Conservation (phyloP, 305 asterid species). For the Fraxinus velutina region DNA sequence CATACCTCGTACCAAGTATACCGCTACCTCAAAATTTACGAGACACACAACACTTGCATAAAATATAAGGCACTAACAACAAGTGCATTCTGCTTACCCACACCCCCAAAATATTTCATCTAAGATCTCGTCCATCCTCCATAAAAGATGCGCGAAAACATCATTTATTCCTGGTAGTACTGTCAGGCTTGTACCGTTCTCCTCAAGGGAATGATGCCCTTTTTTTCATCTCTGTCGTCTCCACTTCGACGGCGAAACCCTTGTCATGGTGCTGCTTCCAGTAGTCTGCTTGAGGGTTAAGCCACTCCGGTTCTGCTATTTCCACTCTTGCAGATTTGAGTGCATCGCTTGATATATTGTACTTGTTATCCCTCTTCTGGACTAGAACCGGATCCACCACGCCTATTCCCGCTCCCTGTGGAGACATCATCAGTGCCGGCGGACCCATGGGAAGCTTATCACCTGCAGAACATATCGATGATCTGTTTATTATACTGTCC, state of each 20-base stretch:
- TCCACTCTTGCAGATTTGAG: constrained; percentile 38
- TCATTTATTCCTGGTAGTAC: not conserved
- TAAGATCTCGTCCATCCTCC: not conserved
- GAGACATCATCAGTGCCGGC: constrained; percentile 79
- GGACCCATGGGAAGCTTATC: constrained; percentile 68
- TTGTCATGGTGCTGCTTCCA: constrained; percentile 69
- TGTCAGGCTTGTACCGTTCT: not conserved
- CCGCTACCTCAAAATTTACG: not conserved
- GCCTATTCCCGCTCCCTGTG: constrained; percentile 57
- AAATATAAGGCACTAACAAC: not conserved
- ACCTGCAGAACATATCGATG: constrained; percentile 28
- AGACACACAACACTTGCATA: not conserved
- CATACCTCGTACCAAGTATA: not conserved
- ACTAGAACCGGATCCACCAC: constrained; percentile 44
- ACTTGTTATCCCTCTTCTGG: constrained; percentile 45
- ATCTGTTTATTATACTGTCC: not conserved
- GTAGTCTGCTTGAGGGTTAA: constrained; percentile 63
- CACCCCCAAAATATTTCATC: not conserved
- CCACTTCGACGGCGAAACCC: constrained; percentile 50
- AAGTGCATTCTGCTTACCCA: not conserved
- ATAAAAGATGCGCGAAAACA: too few relatives aligned
- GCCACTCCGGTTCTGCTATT: constrained; percentile 55
- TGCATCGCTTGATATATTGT: constrained; percentile 48
- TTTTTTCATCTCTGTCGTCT: constrained; percentile 48
- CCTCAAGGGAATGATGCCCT: constrained; percentile 45